Conservation (phyloP, 768 basidiomycete species). For the Gymnopilus junonius region DNA sequence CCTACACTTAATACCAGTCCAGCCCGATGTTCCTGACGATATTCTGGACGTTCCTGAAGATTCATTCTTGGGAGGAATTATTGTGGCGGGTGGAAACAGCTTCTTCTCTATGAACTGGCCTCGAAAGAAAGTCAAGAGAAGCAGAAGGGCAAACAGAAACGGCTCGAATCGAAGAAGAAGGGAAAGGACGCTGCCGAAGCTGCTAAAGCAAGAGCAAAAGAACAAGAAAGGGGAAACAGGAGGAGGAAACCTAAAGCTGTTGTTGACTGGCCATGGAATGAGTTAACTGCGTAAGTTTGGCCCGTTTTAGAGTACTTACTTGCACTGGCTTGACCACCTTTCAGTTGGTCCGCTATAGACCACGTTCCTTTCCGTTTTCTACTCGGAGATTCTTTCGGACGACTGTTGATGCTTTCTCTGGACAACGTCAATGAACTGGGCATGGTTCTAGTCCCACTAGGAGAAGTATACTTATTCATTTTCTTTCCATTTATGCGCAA, state of each 20-base stretch:
- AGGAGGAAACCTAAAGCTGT: slow-evolving; percentile 57
- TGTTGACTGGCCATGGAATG: slow-evolving; percentile 79
- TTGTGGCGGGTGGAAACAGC: slow-evolving; percentile 73
- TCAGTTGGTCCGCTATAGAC: slow-evolving; percentile 58
- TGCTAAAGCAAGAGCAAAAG: slow-evolving; percentile 56
- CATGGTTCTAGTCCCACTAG: slow-evolving; percentile 66
- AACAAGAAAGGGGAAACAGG: slow-evolving; percentile 56
- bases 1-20: slow-evolving; percentile 47
- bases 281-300: slow-evolving; percentile 64
- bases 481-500: background rate
- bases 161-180: slow-evolving; percentile 55
- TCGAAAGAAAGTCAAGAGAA: slow-evolving; percentile 51
- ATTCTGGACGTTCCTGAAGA: slow-evolving; percentile 34
- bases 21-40: slow-evolving; percentile 29
- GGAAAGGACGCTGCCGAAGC: slow-evolving; percentile 45
- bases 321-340: background rate
- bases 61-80: slow-evolving; percentile 63
- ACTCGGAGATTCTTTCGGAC: slow-evolving; percentile 74
- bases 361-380: slow-evolving; percentile 52
- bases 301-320: background rate
- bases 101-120: slow-evolving; percentile 65
- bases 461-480: slow-evolving; percentile 52
- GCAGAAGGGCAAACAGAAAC: slow-evolving; percentile 57
- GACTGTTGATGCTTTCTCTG: slow-evolving; percentile 66
- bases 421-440: slow-evolving; percentile 45